Evolutionary conservation across 192 early-diverging fungal genomes (phyloP).

Genomic region (Podila verticillata): DNA sequence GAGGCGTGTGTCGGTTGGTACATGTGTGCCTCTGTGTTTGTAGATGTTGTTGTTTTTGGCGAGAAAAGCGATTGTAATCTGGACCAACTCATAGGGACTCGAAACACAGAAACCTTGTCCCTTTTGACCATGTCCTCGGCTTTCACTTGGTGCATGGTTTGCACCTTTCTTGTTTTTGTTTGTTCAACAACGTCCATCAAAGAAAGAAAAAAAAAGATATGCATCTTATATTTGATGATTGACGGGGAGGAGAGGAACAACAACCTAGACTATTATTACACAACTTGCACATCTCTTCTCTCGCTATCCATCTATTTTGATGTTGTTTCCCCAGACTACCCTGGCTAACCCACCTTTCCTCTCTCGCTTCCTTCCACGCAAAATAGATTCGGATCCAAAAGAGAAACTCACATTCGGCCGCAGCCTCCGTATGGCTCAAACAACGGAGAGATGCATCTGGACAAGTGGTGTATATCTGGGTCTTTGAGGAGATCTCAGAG

Average conservation of each 20-base stretch:
- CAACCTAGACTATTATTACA: too few species aligned
- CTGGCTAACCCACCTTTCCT: background rate
- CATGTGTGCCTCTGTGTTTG: background rate
- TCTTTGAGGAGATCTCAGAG: conserved; percentile 72
- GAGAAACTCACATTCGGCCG: conserved; percentile 57
- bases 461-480: conserved; percentile 65
- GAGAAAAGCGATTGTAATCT: too few species aligned
- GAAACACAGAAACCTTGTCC: background rate
- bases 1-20: too few species aligned
- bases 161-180: too few species aligned
- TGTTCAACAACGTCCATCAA: too few species aligned
- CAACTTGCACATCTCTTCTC: too few species aligned
- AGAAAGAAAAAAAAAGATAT: too few species aligned
- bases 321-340: too few species aligned
- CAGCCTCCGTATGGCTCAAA: conserved; percentile 73
- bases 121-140: background rate
- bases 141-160: background rate
- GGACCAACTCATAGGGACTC: background rate
- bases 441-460: conserved; percentile 57
- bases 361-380: background rate
- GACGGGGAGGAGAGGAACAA: too few species aligned
- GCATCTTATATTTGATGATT: too few species aligned
- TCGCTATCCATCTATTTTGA: too few species aligned
- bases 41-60: background rate
- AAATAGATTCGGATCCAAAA: conserved; percentile 65